phyloP scores from a whole-genome alignment of 2,329 filamentous ascomycete species.

The Ciborinia camelliae region DNA sequence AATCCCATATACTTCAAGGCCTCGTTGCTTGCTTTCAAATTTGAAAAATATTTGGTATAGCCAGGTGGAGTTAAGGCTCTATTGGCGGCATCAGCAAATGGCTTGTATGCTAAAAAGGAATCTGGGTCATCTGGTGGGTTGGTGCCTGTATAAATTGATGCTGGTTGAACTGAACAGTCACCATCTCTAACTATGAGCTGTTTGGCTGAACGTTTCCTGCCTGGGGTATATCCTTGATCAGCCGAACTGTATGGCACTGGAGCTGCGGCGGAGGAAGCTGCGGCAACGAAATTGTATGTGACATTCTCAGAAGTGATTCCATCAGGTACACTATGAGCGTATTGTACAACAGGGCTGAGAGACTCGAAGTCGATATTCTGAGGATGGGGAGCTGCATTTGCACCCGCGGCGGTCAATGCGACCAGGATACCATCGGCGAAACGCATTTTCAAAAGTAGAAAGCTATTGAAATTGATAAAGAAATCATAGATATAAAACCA shows the following conservation, averaged over 20 bases:
- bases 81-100: constrained; percentile 29
- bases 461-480: background rate
- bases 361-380: constrained; percentile 1
- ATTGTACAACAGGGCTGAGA: background rate
- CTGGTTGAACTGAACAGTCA: background rate
- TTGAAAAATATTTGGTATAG: constrained; percentile 36
- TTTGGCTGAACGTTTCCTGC: background rate
- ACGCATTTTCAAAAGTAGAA: background rate
- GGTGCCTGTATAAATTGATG: background rate
- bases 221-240: background rate
- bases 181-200: background rate
- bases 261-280: background rate
- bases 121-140: constrained; percentile 36
- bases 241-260: background rate
- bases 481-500: background rate
- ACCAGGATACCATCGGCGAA: background rate
- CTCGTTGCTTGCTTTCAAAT: constrained; percentile 33
- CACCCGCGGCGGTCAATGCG: background rate
- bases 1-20: constrained; percentile 33
- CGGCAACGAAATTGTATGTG: background rate
- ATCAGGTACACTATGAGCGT: background rate
- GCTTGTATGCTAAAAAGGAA: constrained; percentile 34
- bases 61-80: constrained; percentile 35
- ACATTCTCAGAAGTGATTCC: background rate
- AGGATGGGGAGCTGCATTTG: background rate